Evolutionary conservation across 371 early-diverging fungal species (phyloP).

Genomic region (Apophysomyces sp.): DNA sequence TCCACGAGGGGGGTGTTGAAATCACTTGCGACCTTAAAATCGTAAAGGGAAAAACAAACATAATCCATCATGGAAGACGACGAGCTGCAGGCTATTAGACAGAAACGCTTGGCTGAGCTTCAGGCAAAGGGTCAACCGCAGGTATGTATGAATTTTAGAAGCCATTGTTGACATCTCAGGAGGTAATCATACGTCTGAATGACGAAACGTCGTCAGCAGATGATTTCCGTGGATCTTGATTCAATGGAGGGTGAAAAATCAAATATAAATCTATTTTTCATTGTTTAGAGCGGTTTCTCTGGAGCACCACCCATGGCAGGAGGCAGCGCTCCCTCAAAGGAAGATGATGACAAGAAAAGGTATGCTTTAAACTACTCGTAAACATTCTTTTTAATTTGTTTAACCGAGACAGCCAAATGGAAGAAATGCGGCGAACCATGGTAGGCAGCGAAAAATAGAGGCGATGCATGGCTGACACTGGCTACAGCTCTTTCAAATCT

Average conservation of each 20-base stretch:
- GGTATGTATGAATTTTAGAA: not conserved
- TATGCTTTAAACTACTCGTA: constrained; percentile 4
- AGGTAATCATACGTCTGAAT: not conserved
- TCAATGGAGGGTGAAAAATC: not conserved
- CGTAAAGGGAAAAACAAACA: too few species aligned
- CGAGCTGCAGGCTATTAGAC: constrained; percentile 84
- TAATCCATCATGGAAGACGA: constrained; percentile 89
- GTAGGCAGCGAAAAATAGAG: constrained; percentile 32
- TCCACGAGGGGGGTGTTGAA: too few species aligned
- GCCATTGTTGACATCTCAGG: not conserved
- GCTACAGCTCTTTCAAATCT: constrained; percentile 72
- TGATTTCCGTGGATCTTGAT: not conserved
- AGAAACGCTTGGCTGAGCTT: constrained; percentile 73
- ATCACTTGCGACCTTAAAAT: too few species aligned
- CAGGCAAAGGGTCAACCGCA: constrained; percentile 32
- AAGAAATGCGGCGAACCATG: constrained; percentile 84
- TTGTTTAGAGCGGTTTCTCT: not conserved
- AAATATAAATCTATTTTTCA: not conserved
- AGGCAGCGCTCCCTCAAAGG: constrained; percentile 22
- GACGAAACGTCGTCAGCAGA: not conserved
- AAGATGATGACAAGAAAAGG: constrained; percentile 53
- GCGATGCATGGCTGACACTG: not conserved
- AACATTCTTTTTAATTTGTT: not conserved
- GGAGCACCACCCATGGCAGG: constrained; percentile 15
- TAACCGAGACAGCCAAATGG: constrained; percentile 59